Percentiles rank a stretch among this genome's conserved stretches.
Evolutionary conservation across 2,329 filamentous ascomycete species (phyloP).

Genomic region (Camillea tinctor): DNA sequence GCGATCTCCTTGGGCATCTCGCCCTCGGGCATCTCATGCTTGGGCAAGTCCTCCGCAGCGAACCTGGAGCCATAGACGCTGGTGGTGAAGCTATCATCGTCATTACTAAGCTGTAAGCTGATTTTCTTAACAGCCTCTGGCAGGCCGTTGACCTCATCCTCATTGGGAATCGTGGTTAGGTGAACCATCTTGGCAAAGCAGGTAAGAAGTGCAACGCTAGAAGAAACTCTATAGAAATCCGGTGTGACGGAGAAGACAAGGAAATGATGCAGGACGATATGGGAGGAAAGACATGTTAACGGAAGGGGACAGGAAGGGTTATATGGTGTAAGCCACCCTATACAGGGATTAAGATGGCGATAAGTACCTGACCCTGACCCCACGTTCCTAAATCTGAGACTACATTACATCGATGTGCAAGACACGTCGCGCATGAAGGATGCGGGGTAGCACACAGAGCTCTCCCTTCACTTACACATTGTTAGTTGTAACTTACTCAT

Average conservation of each 20-base stretch:
- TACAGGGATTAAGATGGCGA: not conserved
- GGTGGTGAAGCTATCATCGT: conserved; percentile 63
- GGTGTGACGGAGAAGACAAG: not conserved
- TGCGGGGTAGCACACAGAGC: not conserved
- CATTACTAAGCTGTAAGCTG: conserved; percentile 48
- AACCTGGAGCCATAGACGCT: conserved; percentile 88
- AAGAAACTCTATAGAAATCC: not conserved
- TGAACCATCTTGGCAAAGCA: conserved; percentile 48
- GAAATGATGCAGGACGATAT: not conserved
- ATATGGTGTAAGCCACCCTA: not conserved
- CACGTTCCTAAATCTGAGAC: not conserved
- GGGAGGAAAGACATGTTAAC: not conserved
- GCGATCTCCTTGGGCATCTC: conserved; percentile 92
- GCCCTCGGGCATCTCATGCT: conserved; percentile 79
- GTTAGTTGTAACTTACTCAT: not conserved
- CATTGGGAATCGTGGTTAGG: conserved; percentile 42
- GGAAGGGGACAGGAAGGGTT: not conserved
- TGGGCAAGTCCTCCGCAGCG: conserved; percentile 76
- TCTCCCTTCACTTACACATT: not conserved
- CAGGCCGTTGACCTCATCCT: conserved; percentile 27
- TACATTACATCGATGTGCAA: not conserved
- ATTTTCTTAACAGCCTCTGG: conserved; percentile 40
- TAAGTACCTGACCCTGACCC: not conserved
- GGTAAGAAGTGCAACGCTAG: too few species aligned
- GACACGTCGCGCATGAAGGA: not conserved